Evolutionary conservation across 2,329 filamentous ascomycete genomes (phyloP).

Genomic region (Penicillium crustosum): DNA sequence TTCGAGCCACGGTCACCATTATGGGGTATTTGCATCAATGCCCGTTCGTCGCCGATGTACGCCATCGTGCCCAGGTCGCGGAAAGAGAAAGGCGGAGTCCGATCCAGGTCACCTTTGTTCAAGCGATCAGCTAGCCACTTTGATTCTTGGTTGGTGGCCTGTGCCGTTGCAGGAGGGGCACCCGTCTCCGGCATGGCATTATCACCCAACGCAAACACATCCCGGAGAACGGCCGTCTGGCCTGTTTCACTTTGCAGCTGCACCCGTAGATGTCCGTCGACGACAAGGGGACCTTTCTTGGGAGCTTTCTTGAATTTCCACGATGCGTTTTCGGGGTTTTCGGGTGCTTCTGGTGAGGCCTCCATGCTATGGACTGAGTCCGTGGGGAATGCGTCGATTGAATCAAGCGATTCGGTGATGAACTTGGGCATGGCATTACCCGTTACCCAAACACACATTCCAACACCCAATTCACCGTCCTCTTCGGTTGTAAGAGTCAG

Average conservation of each 20-base stretch:
- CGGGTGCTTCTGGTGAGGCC: conserved; percentile 9
- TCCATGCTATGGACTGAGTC: conserved; percentile 30
- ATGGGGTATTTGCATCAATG: conserved; percentile 54
- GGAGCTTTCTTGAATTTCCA: conserved; percentile 55
- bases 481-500: conserved; percentile 57
- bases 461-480: conserved; percentile 58
- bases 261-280: conserved; percentile 57
- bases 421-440: conserved; percentile 41
- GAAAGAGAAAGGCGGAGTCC: conserved; percentile 51
- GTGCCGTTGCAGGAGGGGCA: conserved; percentile 57
- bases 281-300: conserved; percentile 52
- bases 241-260: conserved; percentile 47
- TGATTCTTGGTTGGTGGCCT: conserved; percentile 60
- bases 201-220: conserved; percentile 59
- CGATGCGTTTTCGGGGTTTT: conserved; percentile 17
- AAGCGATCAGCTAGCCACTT: conserved; percentile 57
- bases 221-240: conserved; percentile 47
- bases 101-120: conserved; percentile 49
- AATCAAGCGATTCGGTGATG: conserved; percentile 28
- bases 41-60: conserved; percentile 59
- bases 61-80: conserved; percentile 60
- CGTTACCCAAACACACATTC: conserved; percentile 61
- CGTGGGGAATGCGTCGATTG: conserved; percentile 36
- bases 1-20: conserved; percentile 19
- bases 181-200: conserved; percentile 56